A percentile compares a stretch with the other conserved stretches of the same genome.
Conservation (phyloP, 306 rosid species). For the cucumber (Cucumis sativus) region DNA sequence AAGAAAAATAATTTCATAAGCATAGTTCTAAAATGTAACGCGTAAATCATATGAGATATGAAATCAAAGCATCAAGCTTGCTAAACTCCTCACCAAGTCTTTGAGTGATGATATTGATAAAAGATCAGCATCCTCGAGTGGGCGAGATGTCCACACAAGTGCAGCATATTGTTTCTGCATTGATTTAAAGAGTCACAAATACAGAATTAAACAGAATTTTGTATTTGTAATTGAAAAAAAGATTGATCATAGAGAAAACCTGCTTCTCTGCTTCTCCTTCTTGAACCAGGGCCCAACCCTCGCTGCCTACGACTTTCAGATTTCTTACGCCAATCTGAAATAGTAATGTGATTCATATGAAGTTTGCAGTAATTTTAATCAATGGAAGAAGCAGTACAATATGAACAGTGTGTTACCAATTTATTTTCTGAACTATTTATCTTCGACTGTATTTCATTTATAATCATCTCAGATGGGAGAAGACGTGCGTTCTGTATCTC, state of each 20-base stretch:
- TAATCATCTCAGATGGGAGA: slow-evolving; percentile 41
- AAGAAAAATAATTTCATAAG: neutral
- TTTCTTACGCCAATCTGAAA: slow-evolving; percentile 69
- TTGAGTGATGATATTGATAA: slow-evolving; percentile 39
- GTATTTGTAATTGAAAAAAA: neutral
- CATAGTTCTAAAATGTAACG: neutral
- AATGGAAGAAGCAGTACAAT: slow-evolving; percentile 5
- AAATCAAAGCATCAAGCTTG: neutral
- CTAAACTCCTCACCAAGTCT: slow-evolving; percentile 30
- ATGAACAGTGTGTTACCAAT: slow-evolving; percentile 40
- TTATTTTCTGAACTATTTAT: slow-evolving; percentile 50
- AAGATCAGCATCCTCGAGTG: slow-evolving; percentile 51
- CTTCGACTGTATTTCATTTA: slow-evolving; percentile 37
- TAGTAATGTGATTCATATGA: neutral
- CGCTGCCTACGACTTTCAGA: slow-evolving; percentile 60
- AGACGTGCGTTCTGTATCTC: slow-evolving; percentile 68
- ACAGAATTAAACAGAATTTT: neutral
- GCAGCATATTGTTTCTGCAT: slow-evolving; percentile 87
- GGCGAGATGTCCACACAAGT: slow-evolving; percentile 79
- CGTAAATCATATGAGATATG: neutral
- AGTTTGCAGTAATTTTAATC: neutral
- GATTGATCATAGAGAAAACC: slow-evolving; percentile 26
- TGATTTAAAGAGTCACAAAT: slow-evolving; percentile 8
- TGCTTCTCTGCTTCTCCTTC: slow-evolving; percentile 97
- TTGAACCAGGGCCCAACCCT: slow-evolving; percentile 74